Base-by-base conservation (phyloP, 257 asterid species). In the Forsythia viridissima region DNA sequence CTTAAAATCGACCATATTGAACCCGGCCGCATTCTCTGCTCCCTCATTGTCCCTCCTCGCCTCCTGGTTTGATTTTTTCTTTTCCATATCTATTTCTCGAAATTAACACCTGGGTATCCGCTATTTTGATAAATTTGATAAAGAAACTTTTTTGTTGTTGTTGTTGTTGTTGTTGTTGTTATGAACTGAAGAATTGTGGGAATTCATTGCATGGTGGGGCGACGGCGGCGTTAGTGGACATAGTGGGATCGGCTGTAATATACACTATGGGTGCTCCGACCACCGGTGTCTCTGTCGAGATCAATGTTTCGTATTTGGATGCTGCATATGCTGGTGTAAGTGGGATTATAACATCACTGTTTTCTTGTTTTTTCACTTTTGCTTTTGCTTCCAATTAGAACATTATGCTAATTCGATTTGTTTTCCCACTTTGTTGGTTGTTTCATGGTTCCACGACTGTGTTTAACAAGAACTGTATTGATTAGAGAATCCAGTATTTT, bases 151-250 rank as follows among this genome's bases (percentile, higher is more conserved):
- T 8, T 36, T 20, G 3, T 18, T 69, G 24, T 57, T n/a, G 51
- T 0, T n/a, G 7, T 15, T 52, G 3, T 1, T 42, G 2, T 42
- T 43, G 2, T 70, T 44, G 48, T 39, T 51, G 70, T 21, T 81
- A 73, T 39, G 85, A 84, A 82, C 13, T 74, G 85, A 82, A 88
- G 91, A 90, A 90, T 65, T 52, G 83, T 16, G 97, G 88, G 15
- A 92, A 90, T 20, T 71, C 93, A 16, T 73, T 94, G 88, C 96
- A 92, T 88, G 91, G 88, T 67, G 98, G 98, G 73, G 94, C 96
- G 34, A 92, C 89, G 73, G 92, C 90, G 80, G 79, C 93, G 36
- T 86, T 94, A 80, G 98, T 94, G 75, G 98, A 94, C 81, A 74
- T 87, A 39, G 86, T 90, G 5, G 96, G 98, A 0, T 87, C 98